Percentiles rank a stretch among this genome's conserved stretches.
phyloP scores from a whole-genome alignment of 2,329 filamentous ascomycete genomes.

The Thermochaetoides dissita region DNA sequence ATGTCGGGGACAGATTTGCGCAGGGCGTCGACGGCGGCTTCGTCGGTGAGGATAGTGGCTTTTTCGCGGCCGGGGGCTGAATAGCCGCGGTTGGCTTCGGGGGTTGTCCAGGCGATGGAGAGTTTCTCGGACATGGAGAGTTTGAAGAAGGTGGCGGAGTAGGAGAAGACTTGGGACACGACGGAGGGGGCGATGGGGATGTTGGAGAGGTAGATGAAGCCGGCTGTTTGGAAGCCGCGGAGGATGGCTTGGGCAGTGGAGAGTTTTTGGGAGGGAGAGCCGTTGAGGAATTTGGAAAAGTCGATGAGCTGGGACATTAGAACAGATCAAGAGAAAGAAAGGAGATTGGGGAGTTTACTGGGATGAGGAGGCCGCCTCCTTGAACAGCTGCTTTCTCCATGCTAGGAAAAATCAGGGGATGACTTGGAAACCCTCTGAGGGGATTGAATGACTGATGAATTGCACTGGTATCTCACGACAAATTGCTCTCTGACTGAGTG shows the following conservation, averaged over 20 bases:
- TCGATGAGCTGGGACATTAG: conserved; percentile 50
- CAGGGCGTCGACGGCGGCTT: conserved; percentile 40
- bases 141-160: conserved; percentile 58
- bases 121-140: conserved; percentile 50
- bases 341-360: conserved; percentile 8
- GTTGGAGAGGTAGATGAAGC: conserved; percentile 80
- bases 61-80: conserved; percentile 58
- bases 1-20: conserved; percentile 47
- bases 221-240: conserved; percentile 67
- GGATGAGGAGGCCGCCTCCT: conserved; percentile 19
- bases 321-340: background rate
- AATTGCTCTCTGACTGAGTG: too few species aligned
- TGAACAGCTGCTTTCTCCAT: conserved; percentile 23
- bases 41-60: conserved; percentile 43
- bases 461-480: too few species aligned
- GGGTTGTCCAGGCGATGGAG: conserved; percentile 54
- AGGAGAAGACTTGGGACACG: conserved; percentile 48
- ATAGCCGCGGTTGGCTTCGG: conserved; percentile 62
- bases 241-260: conserved; percentile 59
- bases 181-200: conserved; percentile 52
- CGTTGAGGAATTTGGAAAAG: conserved; percentile 58
- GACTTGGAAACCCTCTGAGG: too few species aligned
- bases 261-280: conserved; percentile 44
- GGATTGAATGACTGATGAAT: too few species aligned
- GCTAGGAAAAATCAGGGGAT: background rate